Conservation (phyloP, 352 stramenopile genomes). For the Elongisporangium anandrum region DNA sequence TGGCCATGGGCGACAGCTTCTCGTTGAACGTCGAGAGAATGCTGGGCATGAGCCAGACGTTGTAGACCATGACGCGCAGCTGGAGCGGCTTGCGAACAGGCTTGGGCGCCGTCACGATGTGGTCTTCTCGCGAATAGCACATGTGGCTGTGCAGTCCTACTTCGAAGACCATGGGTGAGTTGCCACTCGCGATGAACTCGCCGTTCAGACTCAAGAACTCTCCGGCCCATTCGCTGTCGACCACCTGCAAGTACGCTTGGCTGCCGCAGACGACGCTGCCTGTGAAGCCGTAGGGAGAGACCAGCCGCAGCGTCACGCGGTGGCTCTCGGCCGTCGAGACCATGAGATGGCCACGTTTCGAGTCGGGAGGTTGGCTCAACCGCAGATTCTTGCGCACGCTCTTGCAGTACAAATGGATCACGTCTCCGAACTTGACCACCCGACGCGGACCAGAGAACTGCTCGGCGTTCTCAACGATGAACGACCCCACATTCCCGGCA, state of each 20-base stretch:
- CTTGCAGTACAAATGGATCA: conserved; percentile 46
- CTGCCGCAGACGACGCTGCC: conserved; percentile 42
- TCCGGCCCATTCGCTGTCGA: conserved; percentile 39
- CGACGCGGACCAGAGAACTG: conserved; percentile 41
- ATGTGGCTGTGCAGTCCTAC: conserved; percentile 20
- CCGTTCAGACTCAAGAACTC: conserved; percentile 45
- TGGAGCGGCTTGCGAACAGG: conserved; percentile 16
- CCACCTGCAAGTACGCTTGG: conserved; percentile 49
- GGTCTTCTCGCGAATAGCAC: conserved; percentile 8
- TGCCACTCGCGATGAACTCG: conserved; percentile 45
- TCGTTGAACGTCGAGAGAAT: conserved; percentile 57
- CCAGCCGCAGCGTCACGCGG: conserved; percentile 36
- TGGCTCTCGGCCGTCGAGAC: conserved; percentile 22
- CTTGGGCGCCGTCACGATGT: neutral
- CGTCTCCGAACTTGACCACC: conserved; percentile 43
- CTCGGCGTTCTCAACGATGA: conserved; percentile 56
- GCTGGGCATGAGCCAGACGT: conserved; percentile 65
- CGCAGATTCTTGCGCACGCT: conserved; percentile 39
- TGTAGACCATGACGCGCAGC: conserved; percentile 65
- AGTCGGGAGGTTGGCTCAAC: conserved; percentile 36
- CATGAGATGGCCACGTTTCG: conserved; percentile 55
- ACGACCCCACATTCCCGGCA: conserved; percentile 18
- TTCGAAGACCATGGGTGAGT: conserved; percentile 42
- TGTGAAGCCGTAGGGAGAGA: conserved; percentile 47
- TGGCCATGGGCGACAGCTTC: conserved; percentile 49